These are phyloP conservation scores for Coccomyxa sp. DNA, from an alignment of 139 green algal genomes.

Conservation along the genomic window DNA sequence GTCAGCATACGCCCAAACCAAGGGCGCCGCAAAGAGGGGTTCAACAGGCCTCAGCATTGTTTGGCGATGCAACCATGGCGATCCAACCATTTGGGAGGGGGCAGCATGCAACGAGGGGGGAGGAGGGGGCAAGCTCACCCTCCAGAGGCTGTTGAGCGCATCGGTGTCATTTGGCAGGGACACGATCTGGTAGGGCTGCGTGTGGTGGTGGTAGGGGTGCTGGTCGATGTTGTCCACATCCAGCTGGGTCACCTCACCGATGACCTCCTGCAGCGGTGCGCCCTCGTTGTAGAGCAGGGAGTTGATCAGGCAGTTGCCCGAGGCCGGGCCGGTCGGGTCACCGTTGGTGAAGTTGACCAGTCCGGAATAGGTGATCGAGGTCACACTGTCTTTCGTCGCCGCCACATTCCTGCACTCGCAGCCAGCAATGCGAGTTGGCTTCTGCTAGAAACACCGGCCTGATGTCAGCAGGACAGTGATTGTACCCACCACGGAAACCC, in stretches of 20 bases:
- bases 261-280: constrained; percentile 13
- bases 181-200: constrained; percentile 10
- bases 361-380: not conserved
- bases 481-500: too few species aligned
- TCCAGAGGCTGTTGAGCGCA: not conserved
- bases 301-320: constrained; percentile 10
- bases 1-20: too few species aligned
- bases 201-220: constrained; percentile 23
- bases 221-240: constrained; percentile 15
- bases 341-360: constrained; percentile 26
- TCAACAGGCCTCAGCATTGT: too few species aligned
- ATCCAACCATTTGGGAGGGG: too few species aligned
- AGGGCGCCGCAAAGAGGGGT: too few species aligned
- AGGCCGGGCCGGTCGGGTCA: not conserved
- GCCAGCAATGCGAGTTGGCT: not conserved
- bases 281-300: constrained; percentile 1
- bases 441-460: too few species aligned
- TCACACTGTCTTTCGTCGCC: not conserved
- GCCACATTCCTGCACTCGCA: not conserved
- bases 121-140: not conserved
- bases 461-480: not conserved
- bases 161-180: not conserved
- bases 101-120: too few species aligned
- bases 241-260: constrained; percentile 13
- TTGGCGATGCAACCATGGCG: too few species aligned